Percentiles rank a stretch among this genome's conserved stretches.
phyloP scores from a whole-genome alignment of 805 yeast species.

The Ogataea henricii region DNA sequence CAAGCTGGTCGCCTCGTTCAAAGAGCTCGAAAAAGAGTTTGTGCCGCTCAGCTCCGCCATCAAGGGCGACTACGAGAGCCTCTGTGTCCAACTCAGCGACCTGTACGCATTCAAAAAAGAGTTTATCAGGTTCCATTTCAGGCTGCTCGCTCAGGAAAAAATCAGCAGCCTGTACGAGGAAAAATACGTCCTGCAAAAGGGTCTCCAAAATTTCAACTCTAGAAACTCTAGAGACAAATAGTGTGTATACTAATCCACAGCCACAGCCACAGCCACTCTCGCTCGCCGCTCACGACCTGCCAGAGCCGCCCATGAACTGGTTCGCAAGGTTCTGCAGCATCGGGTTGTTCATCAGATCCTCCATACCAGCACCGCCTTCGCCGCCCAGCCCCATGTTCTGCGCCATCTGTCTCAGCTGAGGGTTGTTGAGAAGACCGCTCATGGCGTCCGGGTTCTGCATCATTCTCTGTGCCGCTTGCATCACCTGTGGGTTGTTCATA shows the following conservation, averaged over 20 bases:
- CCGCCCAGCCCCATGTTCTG: conserved; percentile 70
- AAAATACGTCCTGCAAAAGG: conserved; percentile 24
- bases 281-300: no score
- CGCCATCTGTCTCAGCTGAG: conserved; percentile 83
- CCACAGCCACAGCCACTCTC: no score
- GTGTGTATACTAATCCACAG: not conserved
- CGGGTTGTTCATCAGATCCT: conserved; percentile 80
- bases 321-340: conserved; percentile 70
- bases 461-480: conserved; percentile 85
- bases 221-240: conserved; percentile 2
- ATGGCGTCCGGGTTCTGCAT: conserved; percentile 85
- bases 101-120: conserved; percentile 53
- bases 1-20: conserved; percentile 40
- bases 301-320: conserved; percentile 61
- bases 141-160: conserved; percentile 34
- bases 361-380: conserved; percentile 53
- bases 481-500: conserved; percentile 88
- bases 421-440: conserved; percentile 74
- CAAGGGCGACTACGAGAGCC: conserved; percentile 54
- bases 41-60: conserved; percentile 48
- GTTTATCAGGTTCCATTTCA: conserved; percentile 41
- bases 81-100: conserved; percentile 65
- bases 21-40: conserved; percentile 45
- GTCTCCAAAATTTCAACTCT: conserved; percentile 13
- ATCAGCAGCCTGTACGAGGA: conserved; percentile 29